Evolutionary conservation across 1,284 basidiomycete genomes (phyloP).

Genomic region (Cutaneotrichosporon cyanovorans): DNA sequence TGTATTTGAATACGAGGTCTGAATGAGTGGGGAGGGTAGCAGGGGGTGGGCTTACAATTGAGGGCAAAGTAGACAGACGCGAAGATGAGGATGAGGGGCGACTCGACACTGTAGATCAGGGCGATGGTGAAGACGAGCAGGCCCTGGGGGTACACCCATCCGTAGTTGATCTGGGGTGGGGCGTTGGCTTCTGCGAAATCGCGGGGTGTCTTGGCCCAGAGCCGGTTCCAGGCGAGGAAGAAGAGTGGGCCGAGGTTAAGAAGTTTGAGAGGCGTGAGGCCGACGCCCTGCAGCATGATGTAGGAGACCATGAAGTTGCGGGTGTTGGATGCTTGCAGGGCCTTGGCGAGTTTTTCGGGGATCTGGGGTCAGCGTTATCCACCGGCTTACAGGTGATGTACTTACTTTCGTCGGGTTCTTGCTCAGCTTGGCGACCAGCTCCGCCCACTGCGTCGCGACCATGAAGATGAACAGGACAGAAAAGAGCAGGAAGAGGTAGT

Average conservation of each 20-base stretch:
- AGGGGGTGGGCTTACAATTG: slow-evolving; percentile 50
- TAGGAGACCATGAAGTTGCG: slow-evolving; percentile 93
- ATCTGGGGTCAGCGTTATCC: slow-evolving; percentile 52
- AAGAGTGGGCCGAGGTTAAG: slow-evolving; percentile 80
- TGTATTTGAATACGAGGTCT: slow-evolving; percentile 93
- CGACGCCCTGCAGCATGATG: slow-evolving; percentile 85
- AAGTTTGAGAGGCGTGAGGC: slow-evolving; percentile 89
- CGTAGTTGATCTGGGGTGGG: slow-evolving; percentile 93
- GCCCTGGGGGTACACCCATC: slow-evolving; percentile 83
- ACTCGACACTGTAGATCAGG: slow-evolving; percentile 87
- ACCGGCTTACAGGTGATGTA: background rate
- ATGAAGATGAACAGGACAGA: slow-evolving; percentile 96
- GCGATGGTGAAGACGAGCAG: slow-evolving; percentile 93
- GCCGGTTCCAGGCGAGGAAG: slow-evolving; percentile 60
- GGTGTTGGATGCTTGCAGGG: slow-evolving; percentile 58
- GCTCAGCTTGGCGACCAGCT: slow-evolving; percentile 59
- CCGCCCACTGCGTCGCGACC: slow-evolving; percentile 73
- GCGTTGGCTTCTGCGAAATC: slow-evolving; percentile 96
- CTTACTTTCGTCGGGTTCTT: slow-evolving; percentile 59
- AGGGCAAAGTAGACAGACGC: slow-evolving; percentile 91
- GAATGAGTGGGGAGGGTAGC: background rate
- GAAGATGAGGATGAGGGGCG: slow-evolving; percentile 88
- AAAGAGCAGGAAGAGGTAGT: slow-evolving; percentile 86
- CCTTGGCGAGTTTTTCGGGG: slow-evolving; percentile 76
- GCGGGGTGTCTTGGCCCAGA: slow-evolving; percentile 30